Evolutionary conservation across 2,329 filamentous ascomycete genomes (phyloP).

Genomic region (Arthrobotrys megalospora): DNA sequence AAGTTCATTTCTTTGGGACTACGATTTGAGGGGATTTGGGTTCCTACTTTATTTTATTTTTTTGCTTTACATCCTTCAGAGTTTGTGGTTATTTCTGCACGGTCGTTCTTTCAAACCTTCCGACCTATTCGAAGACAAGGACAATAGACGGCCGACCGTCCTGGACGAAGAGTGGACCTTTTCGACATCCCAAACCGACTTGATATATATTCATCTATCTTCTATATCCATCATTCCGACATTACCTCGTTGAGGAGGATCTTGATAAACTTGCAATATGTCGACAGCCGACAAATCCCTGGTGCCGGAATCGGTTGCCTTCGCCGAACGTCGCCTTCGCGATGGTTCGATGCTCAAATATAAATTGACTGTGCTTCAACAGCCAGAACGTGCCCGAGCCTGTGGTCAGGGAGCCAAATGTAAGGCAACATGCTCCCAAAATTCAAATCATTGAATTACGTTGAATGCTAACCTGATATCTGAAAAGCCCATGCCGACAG

Average conservation of each 20-base stretch:
- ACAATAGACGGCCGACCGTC: slow-evolving; percentile 28
- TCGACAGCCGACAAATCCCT: slow-evolving; percentile 50
- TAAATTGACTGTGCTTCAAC: slow-evolving; percentile 87
- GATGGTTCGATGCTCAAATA: slow-evolving; percentile 86
- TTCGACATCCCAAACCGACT: slow-evolving; percentile 32
- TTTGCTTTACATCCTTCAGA: slow-evolving; percentile 6
- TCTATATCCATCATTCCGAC: slow-evolving; percentile 6
- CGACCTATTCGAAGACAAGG: slow-evolving; percentile 8
- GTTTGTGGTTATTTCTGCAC: slow-evolving; percentile 33
- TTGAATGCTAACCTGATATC: slow-evolving; percentile 45
- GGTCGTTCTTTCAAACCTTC: slow-evolving; percentile 25
- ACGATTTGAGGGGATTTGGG: neutral
- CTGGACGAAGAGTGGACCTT: slow-evolving; percentile 59
- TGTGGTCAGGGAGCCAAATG: slow-evolving; percentile 97
- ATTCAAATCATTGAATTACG: neutral
- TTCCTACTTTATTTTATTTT: slow-evolving; percentile 1
- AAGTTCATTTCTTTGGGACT: slow-evolving; percentile 41
- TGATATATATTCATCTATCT: neutral
- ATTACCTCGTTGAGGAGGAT: slow-evolving; percentile 8
- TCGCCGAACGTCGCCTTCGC: slow-evolving; percentile 62
- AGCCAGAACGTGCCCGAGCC: slow-evolving; percentile 92
- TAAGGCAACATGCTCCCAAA: slow-evolving; percentile 70
- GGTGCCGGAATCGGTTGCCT: slow-evolving; percentile 60
- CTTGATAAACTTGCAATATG: slow-evolving; percentile 19
- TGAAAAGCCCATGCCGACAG: slow-evolving; percentile 82